Evolutionary conservation across 73 alveolate species (phyloP).

Genomic region (Paramecium primaurelia): DNA sequence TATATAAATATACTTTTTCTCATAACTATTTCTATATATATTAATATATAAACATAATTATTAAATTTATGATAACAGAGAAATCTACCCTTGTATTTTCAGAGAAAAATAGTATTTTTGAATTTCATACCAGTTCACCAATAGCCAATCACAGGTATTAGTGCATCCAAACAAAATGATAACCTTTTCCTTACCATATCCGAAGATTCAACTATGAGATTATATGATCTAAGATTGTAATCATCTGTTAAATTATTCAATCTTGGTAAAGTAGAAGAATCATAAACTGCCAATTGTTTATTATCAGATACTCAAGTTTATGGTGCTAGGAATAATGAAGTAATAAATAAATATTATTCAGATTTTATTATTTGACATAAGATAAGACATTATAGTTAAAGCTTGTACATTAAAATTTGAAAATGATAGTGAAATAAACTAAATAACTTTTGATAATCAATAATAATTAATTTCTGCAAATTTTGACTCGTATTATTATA

Average conservation of each 20-base stretch:
- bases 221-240: conserved; percentile 30
- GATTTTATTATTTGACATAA: not conserved
- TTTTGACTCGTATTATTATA: conserved; percentile 3
- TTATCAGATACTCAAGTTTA: not conserved
- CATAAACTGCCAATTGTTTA: conserved; percentile 30
- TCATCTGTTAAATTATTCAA: conserved; percentile 39
- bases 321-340: conserved; percentile 28
- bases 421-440: not conserved
- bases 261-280: not conserved
- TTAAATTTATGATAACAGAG: not conserved
- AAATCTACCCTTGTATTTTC: not conserved
- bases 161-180: not conserved
- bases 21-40: not conserved
- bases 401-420: not conserved
- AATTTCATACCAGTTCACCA: conserved; percentile 31
- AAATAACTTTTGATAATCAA: not conserved
- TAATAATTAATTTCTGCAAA: not conserved
- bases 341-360: not conserved
- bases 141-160: conserved; percentile 32
- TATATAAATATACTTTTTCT: not conserved
- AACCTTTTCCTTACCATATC: conserved; percentile 35
- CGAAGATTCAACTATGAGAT: conserved; percentile 43
- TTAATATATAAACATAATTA: not conserved
- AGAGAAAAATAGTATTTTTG: conserved; percentile 2
- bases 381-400: not conserved